Evolutionary conservation across 768 basidiomycete genomes (phyloP), one percentile per base, ranked within the genome.

Genomic region (Rhodosporidiobolus odoratus): DNA sequence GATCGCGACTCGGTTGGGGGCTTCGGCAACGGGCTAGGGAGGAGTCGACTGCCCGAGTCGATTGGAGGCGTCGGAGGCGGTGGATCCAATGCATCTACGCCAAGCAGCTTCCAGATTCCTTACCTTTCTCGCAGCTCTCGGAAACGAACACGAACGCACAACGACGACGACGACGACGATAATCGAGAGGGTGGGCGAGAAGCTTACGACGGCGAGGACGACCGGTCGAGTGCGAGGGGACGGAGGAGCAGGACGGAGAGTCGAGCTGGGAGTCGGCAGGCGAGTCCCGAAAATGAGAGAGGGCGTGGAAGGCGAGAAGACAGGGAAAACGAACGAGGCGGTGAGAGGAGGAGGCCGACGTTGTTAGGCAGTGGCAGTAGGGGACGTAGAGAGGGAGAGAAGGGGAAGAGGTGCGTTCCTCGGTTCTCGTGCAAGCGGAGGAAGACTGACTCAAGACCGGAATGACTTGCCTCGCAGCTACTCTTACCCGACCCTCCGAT

Each of bases 91-190:
- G 27, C 6, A 32, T 52, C 50, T 10, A 23, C 13, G 23, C 13
- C 43, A 45, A 27, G 43, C 30, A 53, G 63, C 19, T 66, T 66
- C 48, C 57, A 58, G 57, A 66, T 66, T 58, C 65, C 65, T 12
- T 66, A 66, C 45, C 27, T 43, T 9, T 37, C 34, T 1, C 37
- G 10, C 30, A 43, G 48, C 12, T 48, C 64, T 4, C 7, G 57
- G 37, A 47, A 35, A 30, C 23, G 37, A 1, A 58, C 57, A 30
- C 34, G 64, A 16, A 23, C 40, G 27, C 30, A 32, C 12, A 41
- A 17, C 0, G 34, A 32, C 23, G 41, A 23, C 3, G 41, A 34
- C 25, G 34, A 27, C 16, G 54, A 57, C 4, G 17, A 5, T 9
- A 30, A 53, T 25, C 12, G 10, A 8, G 27, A 43, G 21, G 43